A percentile compares a stretch with the other conserved stretches of the same genome.
Evolutionary conservation across 345 rosid genomes (phyloP).

Genomic region (Schrenkiella parvula): DNA sequence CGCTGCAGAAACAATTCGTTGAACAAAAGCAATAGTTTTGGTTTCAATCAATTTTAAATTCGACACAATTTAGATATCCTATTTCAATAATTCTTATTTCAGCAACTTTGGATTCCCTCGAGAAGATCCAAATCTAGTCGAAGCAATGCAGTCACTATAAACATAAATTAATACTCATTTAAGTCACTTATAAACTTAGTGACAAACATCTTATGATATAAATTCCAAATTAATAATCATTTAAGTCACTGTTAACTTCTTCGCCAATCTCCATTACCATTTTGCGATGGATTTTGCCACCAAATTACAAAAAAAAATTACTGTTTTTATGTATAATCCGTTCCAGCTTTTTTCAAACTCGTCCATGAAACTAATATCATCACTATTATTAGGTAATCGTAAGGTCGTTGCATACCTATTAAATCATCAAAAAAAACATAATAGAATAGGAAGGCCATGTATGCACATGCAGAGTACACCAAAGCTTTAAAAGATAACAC

Average conservation of each 20-base stretch:
- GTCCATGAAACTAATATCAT: neutral
- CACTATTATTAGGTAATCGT: neutral
- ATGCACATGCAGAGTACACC: constrained; percentile 33
- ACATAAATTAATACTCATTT: too few species aligned
- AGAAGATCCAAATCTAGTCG: neutral
- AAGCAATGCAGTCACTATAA: constrained; percentile 1
- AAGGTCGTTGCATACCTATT: constrained; percentile 18
- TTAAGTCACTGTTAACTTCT: neutral
- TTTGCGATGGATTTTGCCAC: neutral
- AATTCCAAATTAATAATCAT: neutral
- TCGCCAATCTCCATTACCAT: neutral
- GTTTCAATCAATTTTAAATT: constrained; percentile 12
- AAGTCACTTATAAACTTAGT: too few species aligned
- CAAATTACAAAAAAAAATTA: neutral
- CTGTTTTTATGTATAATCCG: neutral
- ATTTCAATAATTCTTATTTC: neutral
- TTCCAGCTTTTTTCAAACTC: neutral
- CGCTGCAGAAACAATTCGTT: constrained; percentile 3
- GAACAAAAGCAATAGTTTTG: constrained; percentile 17
- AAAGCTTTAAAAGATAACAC: constrained; percentile 5
- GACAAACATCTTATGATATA: neutral
- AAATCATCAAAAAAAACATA: constrained; percentile 1
- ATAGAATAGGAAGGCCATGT: constrained; percentile 12
- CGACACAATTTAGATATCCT: neutral
- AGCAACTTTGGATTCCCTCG: constrained; percentile 1